Conservation (phyloP, 441 rosid genomes). For the Jatropha multifida region DNA sequence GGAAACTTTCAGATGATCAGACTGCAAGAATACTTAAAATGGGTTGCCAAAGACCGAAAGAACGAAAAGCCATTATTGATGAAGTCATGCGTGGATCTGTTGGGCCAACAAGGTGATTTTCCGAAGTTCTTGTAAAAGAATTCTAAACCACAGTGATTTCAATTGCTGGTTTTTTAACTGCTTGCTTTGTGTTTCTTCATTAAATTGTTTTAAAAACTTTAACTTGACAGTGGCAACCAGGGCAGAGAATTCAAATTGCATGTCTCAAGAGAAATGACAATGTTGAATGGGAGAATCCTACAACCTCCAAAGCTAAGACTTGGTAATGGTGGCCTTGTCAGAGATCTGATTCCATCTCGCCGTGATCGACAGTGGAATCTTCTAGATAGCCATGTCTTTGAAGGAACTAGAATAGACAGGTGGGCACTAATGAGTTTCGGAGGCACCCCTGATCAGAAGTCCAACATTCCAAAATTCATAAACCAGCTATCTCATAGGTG, state of each 20-base stretch:
- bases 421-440: slow-evolving; percentile 96
- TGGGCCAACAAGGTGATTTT: slow-evolving; percentile 82
- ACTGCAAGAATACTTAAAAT: slow-evolving; percentile 84
- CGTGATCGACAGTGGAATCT: slow-evolving; percentile 82
- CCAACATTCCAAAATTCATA: slow-evolving; percentile 71
- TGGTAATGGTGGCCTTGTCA: slow-evolving; percentile 59
- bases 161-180: not conserved
- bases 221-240: slow-evolving; percentile 60
- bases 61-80: slow-evolving; percentile 81
- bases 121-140: not conserved
- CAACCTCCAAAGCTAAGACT: slow-evolving; percentile 95
- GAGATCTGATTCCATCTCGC: slow-evolving; percentile 63
- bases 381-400: slow-evolving; percentile 64
- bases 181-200: slow-evolving; percentile 5
- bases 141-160: not conserved
- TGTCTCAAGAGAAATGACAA: slow-evolving; percentile 81
- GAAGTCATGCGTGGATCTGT: slow-evolving; percentile 76
- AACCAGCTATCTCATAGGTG: slow-evolving; percentile 81
- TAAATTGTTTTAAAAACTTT: slow-evolving; percentile 5
- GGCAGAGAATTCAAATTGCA: slow-evolving; percentile 70
- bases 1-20: slow-evolving; percentile 95
- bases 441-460: slow-evolving; percentile 72
- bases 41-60: slow-evolving; percentile 92
- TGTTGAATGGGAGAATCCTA: slow-evolving; percentile 79
- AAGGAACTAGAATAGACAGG: slow-evolving; percentile 67